Base-by-base conservation (phyloP, 2,329 filamentous ascomycete genomes). In the Blastomyces gilchristii region DNA sequence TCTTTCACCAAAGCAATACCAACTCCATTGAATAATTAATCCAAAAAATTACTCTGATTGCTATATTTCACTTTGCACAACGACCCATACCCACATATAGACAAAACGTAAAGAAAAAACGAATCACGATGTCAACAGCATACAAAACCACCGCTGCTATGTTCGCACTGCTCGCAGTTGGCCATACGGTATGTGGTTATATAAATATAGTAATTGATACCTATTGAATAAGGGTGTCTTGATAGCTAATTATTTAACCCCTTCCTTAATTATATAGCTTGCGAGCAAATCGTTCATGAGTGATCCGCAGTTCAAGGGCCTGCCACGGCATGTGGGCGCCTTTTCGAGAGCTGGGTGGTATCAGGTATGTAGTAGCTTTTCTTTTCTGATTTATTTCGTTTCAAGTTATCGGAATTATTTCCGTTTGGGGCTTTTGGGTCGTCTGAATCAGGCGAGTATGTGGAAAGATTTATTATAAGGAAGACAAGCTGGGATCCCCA, bases 261-360 rank as follows among this genome's bases (percentile, higher is more conserved):
- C 43, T 22, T 31, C 25, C 58, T 53, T 25, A 58, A 41, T 8
- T 31, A n/a, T 50, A 18, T 57, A 72, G 70, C 47, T 68, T 50
- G 54, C 61, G 12, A 68, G 68, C 9, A 66, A 58, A 34, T 50
- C 70, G 53, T 72, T 68, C 68, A 69, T 65, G 49, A 62, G 65
- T 41, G 67, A 72, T 49, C 68, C 68, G 31, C 57, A 63, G 52
- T 71, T 71, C 39, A 69, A 68, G 63, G 64, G 62, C 22, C 67
- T 70, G 43, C 63, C 64, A 7, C 49, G 50, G 18, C 41, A 45
- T 45, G 53, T 54, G 4, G 45, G 58, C 43, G 63, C 65, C 25
- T 67, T 67, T 34, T 66, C 69, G 0, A 67, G 59, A 62, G 66
- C 70, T 5, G 70, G 70, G 3, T 72, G 70, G 70, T 72, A 69